Conservation (phyloP, 768 basidiomycete genomes). For the Tremella mesenterica region DNA sequence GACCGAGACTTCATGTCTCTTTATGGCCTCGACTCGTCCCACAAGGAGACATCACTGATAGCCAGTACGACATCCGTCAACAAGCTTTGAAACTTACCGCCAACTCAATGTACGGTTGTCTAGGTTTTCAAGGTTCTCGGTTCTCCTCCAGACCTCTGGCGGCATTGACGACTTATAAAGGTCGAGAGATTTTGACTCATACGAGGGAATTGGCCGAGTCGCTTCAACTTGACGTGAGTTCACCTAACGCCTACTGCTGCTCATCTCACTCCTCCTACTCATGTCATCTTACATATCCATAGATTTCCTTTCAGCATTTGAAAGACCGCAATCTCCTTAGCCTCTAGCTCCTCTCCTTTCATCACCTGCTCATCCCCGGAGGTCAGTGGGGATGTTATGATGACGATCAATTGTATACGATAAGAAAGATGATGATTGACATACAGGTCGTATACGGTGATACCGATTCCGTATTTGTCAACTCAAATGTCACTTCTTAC, state of each 20-base stretch:
- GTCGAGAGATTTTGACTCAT: slow-evolving; percentile 89
- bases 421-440: no score
- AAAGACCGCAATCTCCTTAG: no score
- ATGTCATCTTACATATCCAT: no score
- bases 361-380: no score
- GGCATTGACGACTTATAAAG: slow-evolving; percentile 93
- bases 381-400: no score
- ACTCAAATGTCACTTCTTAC: slow-evolving; percentile 83
- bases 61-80: slow-evolving; percentile 91
- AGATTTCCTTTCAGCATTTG: no score
- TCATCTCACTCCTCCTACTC: no score
- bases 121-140: slow-evolving; percentile 92
- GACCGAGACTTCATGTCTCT: no score
- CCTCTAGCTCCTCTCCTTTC: no score
- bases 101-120: slow-evolving; percentile 99
- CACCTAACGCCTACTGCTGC: neutral
- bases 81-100: slow-evolving; percentile 94
- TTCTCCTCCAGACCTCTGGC: slow-evolving; percentile 97
- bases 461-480: slow-evolving; percentile 97
- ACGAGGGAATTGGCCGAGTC: slow-evolving; percentile 88
- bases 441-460: slow-evolving; percentile 93
- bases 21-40: no score
- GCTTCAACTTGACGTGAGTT: slow-evolving; percentile 72
- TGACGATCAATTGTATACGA: no score
- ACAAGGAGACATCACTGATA: neutral